phyloP scores from a whole-genome alignment of 352 stramenopile genomes.

The Phytopythium sindhum region DNA sequence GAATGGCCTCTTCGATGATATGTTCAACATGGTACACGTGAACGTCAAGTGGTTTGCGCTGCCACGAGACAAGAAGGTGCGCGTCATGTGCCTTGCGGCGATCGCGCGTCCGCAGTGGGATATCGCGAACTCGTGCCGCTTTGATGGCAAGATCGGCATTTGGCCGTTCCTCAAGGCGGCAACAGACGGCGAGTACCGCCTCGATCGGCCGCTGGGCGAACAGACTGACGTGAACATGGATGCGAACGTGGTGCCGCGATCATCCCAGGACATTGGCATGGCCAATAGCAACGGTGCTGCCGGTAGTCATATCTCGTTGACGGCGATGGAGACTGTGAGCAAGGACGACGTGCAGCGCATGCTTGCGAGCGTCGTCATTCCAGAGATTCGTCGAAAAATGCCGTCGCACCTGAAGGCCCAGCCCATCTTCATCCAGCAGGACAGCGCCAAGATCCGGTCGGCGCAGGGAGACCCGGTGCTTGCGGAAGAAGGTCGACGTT shows the following conservation, averaged over 20 bases:
- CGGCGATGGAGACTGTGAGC: constrained; percentile 27
- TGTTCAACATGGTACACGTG: constrained; percentile 42
- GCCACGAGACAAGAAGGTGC: constrained; percentile 28
- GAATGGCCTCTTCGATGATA: constrained; percentile 38
- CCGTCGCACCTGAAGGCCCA: constrained; percentile 25
- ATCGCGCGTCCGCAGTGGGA: constrained; percentile 43
- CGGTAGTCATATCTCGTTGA: not conserved
- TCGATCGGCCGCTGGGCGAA: not conserved
- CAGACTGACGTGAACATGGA: not conserved
- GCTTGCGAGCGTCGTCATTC: constrained; percentile 30
- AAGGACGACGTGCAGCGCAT: constrained; percentile 44
- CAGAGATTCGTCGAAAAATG: constrained; percentile 30
- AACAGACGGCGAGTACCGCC: not conserved
- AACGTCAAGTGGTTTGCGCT: constrained; percentile 48
- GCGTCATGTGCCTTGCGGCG: constrained; percentile 43
- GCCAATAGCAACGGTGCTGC: not conserved
- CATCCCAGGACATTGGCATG: too few species aligned
- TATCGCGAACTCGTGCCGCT: constrained; percentile 22
- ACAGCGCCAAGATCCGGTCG: constrained; percentile 37
- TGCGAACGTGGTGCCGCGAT: not conserved
- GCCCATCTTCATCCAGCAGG: constrained; percentile 40
- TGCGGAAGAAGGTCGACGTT: constrained; percentile 29
- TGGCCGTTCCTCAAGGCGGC: constrained; percentile 31
- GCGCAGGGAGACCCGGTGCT: constrained; percentile 22
- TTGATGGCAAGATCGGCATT: constrained; percentile 43